phyloP scores from a whole-genome alignment of 805 yeast species.

The Yamadazyma philogaea region DNA sequence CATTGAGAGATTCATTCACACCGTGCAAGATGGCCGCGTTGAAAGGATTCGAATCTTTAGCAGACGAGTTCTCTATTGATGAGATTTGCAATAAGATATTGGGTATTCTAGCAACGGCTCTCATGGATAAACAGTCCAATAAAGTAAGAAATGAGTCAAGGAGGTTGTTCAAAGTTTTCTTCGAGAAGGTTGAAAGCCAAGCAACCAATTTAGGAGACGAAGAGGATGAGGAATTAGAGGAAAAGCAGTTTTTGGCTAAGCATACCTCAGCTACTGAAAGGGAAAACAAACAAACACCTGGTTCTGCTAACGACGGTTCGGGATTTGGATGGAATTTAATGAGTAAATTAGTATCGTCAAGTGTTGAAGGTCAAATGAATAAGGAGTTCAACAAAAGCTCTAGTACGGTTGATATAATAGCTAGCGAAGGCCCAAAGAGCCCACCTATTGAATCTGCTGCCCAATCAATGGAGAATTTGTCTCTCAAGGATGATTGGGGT shows the following conservation, averaged over 20 bases:
- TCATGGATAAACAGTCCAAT: constrained; percentile 65
- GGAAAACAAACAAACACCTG: constrained; percentile 4
- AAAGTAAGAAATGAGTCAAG: constrained; percentile 74
- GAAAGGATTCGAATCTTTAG: constrained; percentile 62
- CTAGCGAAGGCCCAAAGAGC: not conserved
- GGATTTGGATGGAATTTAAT: constrained; percentile 38
- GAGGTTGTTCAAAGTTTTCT: constrained; percentile 58
- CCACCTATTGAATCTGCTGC: not conserved
- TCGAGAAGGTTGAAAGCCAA: constrained; percentile 37
- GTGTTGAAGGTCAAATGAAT: constrained; percentile 32
- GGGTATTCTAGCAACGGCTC: constrained; percentile 80
- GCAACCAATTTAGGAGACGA: constrained; percentile 31
- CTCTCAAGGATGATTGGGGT: constrained; percentile 20
- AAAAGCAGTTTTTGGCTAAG: constrained; percentile 33
- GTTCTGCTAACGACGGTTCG: constrained; percentile 4
- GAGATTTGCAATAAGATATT: constrained; percentile 77
- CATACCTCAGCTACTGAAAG: constrained; percentile 18
- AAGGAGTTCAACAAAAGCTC: constrained; percentile 28
- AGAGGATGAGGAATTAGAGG: constrained; percentile 39
- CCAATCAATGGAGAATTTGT: constrained; percentile 1
- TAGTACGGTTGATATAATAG: constrained; percentile 9
- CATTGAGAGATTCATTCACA: constrained; percentile 73
- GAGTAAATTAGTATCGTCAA: constrained; percentile 30
- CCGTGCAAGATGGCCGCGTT: constrained; percentile 77
- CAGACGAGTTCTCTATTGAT: constrained; percentile 66